These are phyloP conservation scores for Ramularia endophylla DNA, from an alignment of 2,329 filamentous ascomycete genomes.

Conservation along the genomic window DNA sequence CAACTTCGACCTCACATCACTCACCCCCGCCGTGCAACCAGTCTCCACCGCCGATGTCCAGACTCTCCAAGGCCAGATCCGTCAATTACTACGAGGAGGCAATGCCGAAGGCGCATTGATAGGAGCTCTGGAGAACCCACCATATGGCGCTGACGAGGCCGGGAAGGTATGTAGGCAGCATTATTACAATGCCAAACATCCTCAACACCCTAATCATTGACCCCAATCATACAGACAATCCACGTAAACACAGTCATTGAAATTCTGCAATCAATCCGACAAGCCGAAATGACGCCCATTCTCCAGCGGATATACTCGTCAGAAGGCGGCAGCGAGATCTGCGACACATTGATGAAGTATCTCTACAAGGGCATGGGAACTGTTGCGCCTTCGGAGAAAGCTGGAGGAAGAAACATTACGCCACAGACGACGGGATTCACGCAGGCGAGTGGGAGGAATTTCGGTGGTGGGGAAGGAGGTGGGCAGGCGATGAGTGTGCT, in stretches of 20 bases:
- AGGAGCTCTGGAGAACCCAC: constrained; percentile 76
- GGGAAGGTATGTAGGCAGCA: constrained; percentile 43
- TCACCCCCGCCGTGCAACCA: constrained; percentile 70
- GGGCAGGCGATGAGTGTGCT: constrained; percentile 93
- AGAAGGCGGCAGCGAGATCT: constrained; percentile 72
- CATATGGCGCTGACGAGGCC: constrained; percentile 55
- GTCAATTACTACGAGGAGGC: constrained; percentile 79
- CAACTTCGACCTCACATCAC: constrained; percentile 85
- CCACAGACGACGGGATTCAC: constrained; percentile 85
- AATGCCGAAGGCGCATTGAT: constrained; percentile 82
- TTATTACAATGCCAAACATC: constrained; percentile 1
- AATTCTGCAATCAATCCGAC: constrained; percentile 92
- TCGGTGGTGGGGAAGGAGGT: constrained; percentile 55
- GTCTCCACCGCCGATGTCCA: constrained; percentile 73
- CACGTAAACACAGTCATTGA: constrained; percentile 86
- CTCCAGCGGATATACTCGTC: constrained; percentile 73
- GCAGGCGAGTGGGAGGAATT: constrained; percentile 52
- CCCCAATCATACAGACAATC: constrained; percentile 55
- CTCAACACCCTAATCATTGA: constrained; percentile 1
- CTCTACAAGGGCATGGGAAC: constrained; percentile 84
- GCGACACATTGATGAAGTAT: constrained; percentile 98
- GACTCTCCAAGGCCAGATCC: constrained; percentile 70
- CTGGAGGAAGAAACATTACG: constrained; percentile 42
- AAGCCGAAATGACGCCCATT: constrained; percentile 89
- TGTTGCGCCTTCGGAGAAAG: constrained; percentile 23